Percentiles rank a stretch among this genome's conserved stretches.
Conservation (phyloP, 495 filamentous ascomycete species). For the Xylaria castorea region DNA sequence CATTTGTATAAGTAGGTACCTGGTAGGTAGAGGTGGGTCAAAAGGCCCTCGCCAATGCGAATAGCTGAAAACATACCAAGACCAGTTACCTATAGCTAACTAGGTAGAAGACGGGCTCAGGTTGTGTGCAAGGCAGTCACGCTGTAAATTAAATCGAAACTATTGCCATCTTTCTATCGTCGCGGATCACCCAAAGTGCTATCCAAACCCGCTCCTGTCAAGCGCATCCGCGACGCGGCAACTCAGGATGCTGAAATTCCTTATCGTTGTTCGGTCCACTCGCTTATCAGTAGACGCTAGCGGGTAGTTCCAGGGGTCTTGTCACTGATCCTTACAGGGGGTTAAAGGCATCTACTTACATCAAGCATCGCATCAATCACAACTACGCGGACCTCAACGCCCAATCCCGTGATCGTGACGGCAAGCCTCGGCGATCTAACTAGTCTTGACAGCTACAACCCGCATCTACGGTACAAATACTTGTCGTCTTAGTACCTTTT, state of each 20-base stretch:
- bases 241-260: slow-evolving; percentile 23
- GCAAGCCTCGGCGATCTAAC: neutral
- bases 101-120: neutral
- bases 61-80: neutral
- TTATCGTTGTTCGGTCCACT: slow-evolving; percentile 41
- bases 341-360: no score
- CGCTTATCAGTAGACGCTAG: slow-evolving; percentile 36
- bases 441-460: neutral
- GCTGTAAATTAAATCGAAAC: slow-evolving; percentile 3
- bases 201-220: neutral
- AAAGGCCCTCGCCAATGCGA: neutral
- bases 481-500: neutral
- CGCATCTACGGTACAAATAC: neutral
- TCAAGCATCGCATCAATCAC: no score
- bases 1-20: neutral
- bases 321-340: neutral
- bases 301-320: slow-evolving; percentile 26
- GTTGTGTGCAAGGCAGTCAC: neutral
- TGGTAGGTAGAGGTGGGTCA: neutral
- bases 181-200: neutral
- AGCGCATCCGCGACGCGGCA: slow-evolving; percentile 5
- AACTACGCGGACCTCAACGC: neutral
- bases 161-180: slow-evolving; percentile 13
- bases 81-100: neutral
- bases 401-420: neutral